These are phyloP conservation scores for Erodium moschatum DNA, from an alignment of 441 rosid genomes.

Conservation along the genomic window DNA sequence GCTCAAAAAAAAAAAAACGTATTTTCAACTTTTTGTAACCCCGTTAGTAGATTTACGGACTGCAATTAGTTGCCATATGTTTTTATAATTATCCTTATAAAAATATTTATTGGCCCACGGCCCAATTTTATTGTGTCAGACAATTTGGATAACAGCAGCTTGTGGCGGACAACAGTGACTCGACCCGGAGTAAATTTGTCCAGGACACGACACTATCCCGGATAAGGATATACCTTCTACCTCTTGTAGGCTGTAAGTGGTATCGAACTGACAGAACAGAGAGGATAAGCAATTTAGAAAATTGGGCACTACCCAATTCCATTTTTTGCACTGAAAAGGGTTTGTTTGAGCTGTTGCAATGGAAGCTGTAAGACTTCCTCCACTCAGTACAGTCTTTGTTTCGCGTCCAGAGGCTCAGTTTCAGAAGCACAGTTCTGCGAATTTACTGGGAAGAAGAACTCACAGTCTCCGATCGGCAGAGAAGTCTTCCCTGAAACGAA, in stretches of 20 bases:
- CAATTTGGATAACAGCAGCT: too few species aligned
- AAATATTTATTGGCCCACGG: too few species aligned
- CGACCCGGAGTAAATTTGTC: neutral
- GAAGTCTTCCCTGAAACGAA: slow-evolving; percentile 21
- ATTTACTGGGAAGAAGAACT: slow-evolving; percentile 20
- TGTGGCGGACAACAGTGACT: neutral
- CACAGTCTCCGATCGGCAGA: slow-evolving; percentile 22
- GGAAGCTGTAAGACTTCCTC: slow-evolving; percentile 51
- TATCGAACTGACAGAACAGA: neutral
- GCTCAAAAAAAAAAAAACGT: too few species aligned
- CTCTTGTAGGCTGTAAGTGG: neutral
- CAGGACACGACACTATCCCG: neutral
- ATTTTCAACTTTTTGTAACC: too few species aligned
- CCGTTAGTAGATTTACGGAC: too few species aligned
- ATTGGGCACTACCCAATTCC: neutral
- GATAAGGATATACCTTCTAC: neutral
- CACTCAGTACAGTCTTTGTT: slow-evolving; percentile 29
- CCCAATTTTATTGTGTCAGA: too few species aligned
- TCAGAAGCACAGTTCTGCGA: slow-evolving; percentile 18
- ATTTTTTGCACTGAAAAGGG: neutral
- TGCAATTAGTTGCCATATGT: too few species aligned
- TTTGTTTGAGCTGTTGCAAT: slow-evolving; percentile 19
- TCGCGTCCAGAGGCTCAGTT: slow-evolving; percentile 21
- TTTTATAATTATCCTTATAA: too few species aligned
- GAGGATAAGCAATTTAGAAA: neutral